phyloP scores from a whole-genome alignment of 768 basidiomycete genomes.

The Crassisporium funariophilum region DNA sequence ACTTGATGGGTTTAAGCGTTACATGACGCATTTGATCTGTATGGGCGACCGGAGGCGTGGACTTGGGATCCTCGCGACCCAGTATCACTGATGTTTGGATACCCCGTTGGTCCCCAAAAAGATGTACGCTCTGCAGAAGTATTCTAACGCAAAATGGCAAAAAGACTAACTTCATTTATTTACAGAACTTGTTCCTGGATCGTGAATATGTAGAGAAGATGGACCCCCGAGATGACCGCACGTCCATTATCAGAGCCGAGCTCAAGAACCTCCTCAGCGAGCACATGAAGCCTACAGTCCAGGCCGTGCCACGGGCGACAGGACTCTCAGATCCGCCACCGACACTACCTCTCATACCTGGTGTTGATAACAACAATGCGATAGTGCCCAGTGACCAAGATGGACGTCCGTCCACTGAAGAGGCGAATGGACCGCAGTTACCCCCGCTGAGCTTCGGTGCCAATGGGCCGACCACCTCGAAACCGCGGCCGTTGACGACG shows the following conservation, averaged over 20 bases:
- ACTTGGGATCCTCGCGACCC: conserved; percentile 89
- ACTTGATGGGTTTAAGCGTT: conserved; percentile 49
- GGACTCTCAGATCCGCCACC: conserved; percentile 32
- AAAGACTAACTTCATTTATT: conserved; percentile 14
- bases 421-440: conserved; percentile 47
- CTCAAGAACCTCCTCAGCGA: conserved; percentile 64
- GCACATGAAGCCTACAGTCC: conserved; percentile 54
- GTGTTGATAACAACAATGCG: conserved; percentile 19
- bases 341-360: conserved; percentile 36
- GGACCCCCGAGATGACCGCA: conserved; percentile 78
- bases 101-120: conserved; percentile 82
- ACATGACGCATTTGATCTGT: conserved; percentile 85
- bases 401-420: conserved; percentile 4
- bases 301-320: conserved; percentile 21
- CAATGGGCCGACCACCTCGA: conserved; percentile 12
- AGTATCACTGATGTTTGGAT: conserved; percentile 87
- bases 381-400: conserved; percentile 9
- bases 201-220: conserved; percentile 78
- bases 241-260: conserved; percentile 64
- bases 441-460: conserved; percentile 57
- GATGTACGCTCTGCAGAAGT: conserved; percentile 57
- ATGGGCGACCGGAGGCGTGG: conserved; percentile 85
- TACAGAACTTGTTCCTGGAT: conserved; percentile 83
- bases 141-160: background rate
- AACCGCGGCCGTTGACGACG: conserved; percentile 49